Base-by-base conservation (phyloP, 2,329 filamentous ascomycete genomes). In the Venturia aucupariae region DNA sequence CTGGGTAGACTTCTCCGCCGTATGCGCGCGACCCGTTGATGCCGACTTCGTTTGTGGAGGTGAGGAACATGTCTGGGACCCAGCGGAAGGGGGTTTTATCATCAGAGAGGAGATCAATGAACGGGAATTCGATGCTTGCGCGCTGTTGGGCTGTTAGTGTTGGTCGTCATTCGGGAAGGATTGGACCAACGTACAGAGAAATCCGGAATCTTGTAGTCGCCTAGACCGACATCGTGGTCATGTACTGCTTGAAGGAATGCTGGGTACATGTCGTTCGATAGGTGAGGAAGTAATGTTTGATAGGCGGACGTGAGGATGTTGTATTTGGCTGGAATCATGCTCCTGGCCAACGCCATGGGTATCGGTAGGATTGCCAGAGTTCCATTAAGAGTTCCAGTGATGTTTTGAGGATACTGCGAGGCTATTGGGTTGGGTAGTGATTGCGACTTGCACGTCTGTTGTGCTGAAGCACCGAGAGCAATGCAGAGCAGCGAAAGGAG, bases 301-400 rank as follows among this genome's bases (percentile, higher is more conserved):
- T 81, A 82, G 5, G 79, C 79, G n/a, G 72, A 68, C 66, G 80
- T 80, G 60, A 83, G 72, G 67, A 85, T 84, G 17, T 70, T 68
- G 69, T 80, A 83, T 69, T 80, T 71, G 0, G 75, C 44, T 0
- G 82, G 82, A 24, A 85, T 78, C 24, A 83, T 69, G 24, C 73
- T 69, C 13, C 79, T 77, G 8, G 82, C 82, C 1, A 76, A 70
- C 3, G 71, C 67, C 32, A 83, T 71, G 0, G 81, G 70, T 38
- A 85, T 83, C 1, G 82, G 82, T 2, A 85, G 70, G 44, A 84
- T 75, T 24, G 77, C 74, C 0, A 83, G 72, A 0, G 82, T 84
- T 55, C 78, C 80, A 70, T 85, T 85, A 30, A 84, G 71, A 0
- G 80, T 80, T 3, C 82, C 82, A 0, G 81, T 84, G 15, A 79